These are phyloP conservation scores for Xylaria digitata DNA, from an alignment of 2,329 filamentous ascomycete genomes.

Conservation along the genomic window DNA sequence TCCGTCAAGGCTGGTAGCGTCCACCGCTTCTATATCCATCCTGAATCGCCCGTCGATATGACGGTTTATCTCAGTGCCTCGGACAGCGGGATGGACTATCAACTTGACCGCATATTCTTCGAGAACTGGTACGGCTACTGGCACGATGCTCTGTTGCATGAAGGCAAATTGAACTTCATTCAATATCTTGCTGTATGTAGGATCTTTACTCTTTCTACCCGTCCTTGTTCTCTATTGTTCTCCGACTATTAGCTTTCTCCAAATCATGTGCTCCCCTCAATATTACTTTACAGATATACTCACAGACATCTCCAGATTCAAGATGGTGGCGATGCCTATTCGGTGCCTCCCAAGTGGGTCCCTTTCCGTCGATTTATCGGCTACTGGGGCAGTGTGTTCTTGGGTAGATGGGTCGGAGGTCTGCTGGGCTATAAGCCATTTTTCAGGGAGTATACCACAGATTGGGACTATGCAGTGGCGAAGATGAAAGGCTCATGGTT, in stretches of 20 bases:
- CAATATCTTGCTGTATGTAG: slow-evolving; percentile 49
- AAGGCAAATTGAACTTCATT: slow-evolving; percentile 46
- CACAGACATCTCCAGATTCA: slow-evolving; percentile 14
- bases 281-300: too few species aligned
- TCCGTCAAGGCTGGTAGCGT: slow-evolving; percentile 41
- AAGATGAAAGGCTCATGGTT: slow-evolving; percentile 49
- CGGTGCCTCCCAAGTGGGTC: slow-evolving; percentile 47
- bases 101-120: slow-evolving; percentile 52
- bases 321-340: slow-evolving; percentile 37
- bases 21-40: slow-evolving; percentile 45
- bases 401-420: slow-evolving; percentile 53
- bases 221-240: too few species aligned
- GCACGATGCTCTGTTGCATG: slow-evolving; percentile 47
- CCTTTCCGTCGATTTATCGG: slow-evolving; percentile 48
- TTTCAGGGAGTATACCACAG: slow-evolving; percentile 51
- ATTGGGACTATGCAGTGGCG: slow-evolving; percentile 52
- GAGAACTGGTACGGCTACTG: slow-evolving; percentile 54
- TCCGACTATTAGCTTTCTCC: too few species aligned
- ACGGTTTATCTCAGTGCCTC: slow-evolving; percentile 44
- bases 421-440: slow-evolving; percentile 54
- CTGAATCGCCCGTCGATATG: slow-evolving; percentile 38
- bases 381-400: slow-evolving; percentile 44
- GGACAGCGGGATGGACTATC: slow-evolving; percentile 45
- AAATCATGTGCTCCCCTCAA: too few species aligned
- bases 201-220: too few species aligned